phyloP scores from a whole-genome alignment of 176 grass and related monocot genomes.

The Cenchrus americanus region DNA sequence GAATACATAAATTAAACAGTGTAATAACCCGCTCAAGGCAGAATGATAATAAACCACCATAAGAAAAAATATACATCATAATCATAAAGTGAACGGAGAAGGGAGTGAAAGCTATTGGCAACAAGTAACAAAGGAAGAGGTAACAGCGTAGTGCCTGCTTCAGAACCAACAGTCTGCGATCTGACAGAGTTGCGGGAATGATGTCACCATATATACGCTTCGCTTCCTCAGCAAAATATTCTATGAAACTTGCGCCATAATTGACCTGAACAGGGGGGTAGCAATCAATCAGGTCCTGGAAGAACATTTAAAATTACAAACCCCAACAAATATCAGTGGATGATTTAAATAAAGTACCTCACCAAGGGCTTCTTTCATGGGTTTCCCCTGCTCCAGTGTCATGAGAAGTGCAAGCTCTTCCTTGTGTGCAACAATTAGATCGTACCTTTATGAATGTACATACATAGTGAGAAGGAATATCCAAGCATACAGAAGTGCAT shows the following conservation, averaged over 20 bases:
- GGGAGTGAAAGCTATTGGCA: neutral
- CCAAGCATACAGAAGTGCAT: conserved; percentile 19
- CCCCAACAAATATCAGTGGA: conserved; percentile 30
- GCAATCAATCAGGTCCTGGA: conserved; percentile 29
- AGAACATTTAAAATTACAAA: conserved; percentile 13
- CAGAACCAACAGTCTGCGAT: conserved; percentile 86
- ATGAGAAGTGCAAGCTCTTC: conserved; percentile 94
- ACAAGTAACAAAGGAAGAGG: conserved; percentile 22
- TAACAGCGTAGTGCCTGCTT: conserved; percentile 68
- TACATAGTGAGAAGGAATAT: conserved; percentile 41
- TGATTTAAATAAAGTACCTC: conserved; percentile 65
- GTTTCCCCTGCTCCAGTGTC: conserved; percentile 92
- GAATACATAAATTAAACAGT: neutral
- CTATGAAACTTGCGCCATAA: conserved; percentile 94
- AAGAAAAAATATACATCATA: conserved; percentile 22
- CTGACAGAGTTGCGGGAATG: conserved; percentile 72
- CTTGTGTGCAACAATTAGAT: conserved; percentile 93
- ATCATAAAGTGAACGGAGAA: neutral
- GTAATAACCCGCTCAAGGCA: neutral
- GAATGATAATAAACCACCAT: neutral
- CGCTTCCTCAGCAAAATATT: conserved; percentile 95
- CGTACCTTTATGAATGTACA: conserved; percentile 67
- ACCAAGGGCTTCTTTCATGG: conserved; percentile 92
- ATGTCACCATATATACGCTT: conserved; percentile 96
- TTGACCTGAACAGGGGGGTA: conserved; percentile 60